Evolutionary conservation across 305 asterid genomes (phyloP), one percentile per base, ranked within the genome.

Genomic region (Galium porrigens): DNA sequence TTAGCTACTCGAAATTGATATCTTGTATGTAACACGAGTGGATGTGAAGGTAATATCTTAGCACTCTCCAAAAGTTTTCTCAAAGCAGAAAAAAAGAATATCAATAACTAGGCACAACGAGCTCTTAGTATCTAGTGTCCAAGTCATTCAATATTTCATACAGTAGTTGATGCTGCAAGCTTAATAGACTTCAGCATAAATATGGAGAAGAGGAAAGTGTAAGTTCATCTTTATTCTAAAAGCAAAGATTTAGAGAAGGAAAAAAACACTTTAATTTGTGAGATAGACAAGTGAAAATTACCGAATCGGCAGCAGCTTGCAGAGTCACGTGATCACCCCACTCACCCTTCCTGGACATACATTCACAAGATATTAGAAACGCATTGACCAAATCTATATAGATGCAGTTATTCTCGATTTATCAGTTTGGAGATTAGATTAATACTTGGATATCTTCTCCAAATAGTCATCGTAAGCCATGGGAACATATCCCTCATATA

Each of bases 251-350:
- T 36, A 36, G 42, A 5, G n/a, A 11, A 3, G 30, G 1, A 57
- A 44, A 37, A 25, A 55, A 51, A 32, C 59, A 25, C 42, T 46
- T 12, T 33, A 36, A 58, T 55, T 69, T 30, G n/a, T 37, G 68
- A 5, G 49, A 61, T 15, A 27, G 66, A 63, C 29, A 54, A 64
- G 63, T 55, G n/a, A 52, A 57, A 60, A 64, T 58, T 85, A 89
- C 96, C 55, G 89, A 84, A 81, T 89, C 96, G 20, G 96, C 87
- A 72, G 96, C 94, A 68, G 96, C 96, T 82, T 87, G 96, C 81
- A 89, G 66, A 42, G 96, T 86, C 75, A 89, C 94, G 72, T 90
- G 97, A 83, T 90, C 95, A 75, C 97, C 97, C 97, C 95, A 90
- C 74, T 87, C 96, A n/a, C 96, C 95, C 12, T 68, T 81, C 90